Conservation (phyloP, 331 rosid genomes). For the Spiraea crenata region DNA sequence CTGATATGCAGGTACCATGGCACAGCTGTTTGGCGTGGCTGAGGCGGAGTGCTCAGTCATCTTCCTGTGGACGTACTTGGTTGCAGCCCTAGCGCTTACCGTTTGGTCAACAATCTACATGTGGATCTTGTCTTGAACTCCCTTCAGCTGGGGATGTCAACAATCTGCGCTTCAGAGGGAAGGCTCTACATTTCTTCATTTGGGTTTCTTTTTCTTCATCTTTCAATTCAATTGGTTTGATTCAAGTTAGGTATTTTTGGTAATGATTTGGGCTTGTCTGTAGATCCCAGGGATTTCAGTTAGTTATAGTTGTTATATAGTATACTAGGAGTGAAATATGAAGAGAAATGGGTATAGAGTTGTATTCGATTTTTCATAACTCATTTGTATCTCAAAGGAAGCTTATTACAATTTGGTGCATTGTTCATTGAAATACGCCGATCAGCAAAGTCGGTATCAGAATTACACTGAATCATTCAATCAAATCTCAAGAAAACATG, state of each 20-base stretch:
- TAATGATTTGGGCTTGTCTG: neutral
- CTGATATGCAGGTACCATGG: slow-evolving; percentile 62
- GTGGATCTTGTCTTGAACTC: slow-evolving; percentile 52
- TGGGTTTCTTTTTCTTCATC: neutral
- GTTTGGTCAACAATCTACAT: slow-evolving; percentile 75
- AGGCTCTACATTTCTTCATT: neutral
- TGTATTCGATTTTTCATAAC: neutral
- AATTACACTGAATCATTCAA: too few species aligned
- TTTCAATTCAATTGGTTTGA: neutral
- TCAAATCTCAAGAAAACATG: too few species aligned
- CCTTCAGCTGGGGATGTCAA: neutral
- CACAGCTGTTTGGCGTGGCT: slow-evolving; percentile 76
- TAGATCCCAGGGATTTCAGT: neutral
- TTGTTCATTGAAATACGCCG: neutral
- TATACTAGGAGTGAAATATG: neutral
- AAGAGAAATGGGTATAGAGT: neutral
- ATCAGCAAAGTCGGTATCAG: too few species aligned
- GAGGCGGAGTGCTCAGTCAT: slow-evolving; percentile 91
- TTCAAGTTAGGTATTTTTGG: neutral
- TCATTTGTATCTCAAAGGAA: neutral
- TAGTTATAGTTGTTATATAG: neutral
- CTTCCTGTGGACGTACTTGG: slow-evolving; percentile 72
- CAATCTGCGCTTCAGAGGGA: neutral
- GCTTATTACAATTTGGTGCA: too few species aligned
- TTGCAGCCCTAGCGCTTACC: slow-evolving; percentile 68